phyloP scores from a whole-genome alignment of 371 early-diverging fungal species.

The Mucor indicus region DNA sequence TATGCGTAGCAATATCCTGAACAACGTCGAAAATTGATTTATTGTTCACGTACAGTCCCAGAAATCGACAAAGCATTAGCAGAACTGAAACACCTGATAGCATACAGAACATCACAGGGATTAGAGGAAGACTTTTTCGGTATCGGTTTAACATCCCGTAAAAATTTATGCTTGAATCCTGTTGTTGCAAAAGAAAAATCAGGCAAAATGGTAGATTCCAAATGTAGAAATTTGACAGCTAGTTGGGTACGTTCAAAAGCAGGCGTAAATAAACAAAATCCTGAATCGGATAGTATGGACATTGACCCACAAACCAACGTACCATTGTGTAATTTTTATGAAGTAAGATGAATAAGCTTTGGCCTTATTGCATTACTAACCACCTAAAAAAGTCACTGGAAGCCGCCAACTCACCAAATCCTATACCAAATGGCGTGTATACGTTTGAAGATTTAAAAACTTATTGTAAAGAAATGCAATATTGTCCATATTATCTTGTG shows the following conservation, averaged over 20 bases:
- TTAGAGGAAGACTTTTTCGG: conserved; percentile 86
- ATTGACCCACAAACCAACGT: conserved; percentile 38
- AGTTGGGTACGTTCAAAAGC: conserved; percentile 90
- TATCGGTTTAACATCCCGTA: conserved; percentile 93
- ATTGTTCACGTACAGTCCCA: conserved; percentile 98
- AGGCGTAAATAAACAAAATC: conserved; percentile 23
- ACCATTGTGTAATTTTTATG: conserved; percentile 82
- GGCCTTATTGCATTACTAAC: not conserved
- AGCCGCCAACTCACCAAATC: conserved; percentile 62
- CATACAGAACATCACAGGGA: conserved; percentile 71
- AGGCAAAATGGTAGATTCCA: conserved; percentile 87
- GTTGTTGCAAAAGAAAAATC: conserved; percentile 80
- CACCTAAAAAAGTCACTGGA: conserved; percentile 53
- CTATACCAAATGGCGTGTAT: conserved; percentile 91
- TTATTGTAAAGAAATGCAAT: conserved; percentile 67
- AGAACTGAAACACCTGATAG: conserved; percentile 92
- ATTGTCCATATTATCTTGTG: conserved; percentile 97
- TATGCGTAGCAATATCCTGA: conserved; percentile 67
- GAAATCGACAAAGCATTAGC: conserved; percentile 99
- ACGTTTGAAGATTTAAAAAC: conserved; percentile 92
- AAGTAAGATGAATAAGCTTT: conserved; percentile 38
- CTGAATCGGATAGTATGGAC: conserved; percentile 20
- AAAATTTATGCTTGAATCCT: conserved; percentile 96
- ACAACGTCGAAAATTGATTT: conserved; percentile 92
- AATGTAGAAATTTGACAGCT: conserved; percentile 90